Conservation (phyloP, 2,329 filamentous ascomycete species). For the Pezicula neosporulosa region DNA sequence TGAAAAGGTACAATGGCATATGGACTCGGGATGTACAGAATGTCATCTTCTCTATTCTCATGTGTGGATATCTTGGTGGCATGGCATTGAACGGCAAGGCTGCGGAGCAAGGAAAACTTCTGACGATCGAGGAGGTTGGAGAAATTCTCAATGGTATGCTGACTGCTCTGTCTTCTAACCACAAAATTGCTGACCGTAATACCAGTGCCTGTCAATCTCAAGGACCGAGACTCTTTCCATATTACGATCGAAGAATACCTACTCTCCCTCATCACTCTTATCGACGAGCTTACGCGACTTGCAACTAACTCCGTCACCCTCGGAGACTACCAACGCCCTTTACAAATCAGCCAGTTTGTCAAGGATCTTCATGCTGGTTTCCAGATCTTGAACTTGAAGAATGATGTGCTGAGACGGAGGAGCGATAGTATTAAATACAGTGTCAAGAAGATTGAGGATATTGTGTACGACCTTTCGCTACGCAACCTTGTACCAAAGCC, state of each 20-base stretch:
- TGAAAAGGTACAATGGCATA: slow-evolving; percentile 67
- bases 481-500: slow-evolving; percentile 67
- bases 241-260: slow-evolving; percentile 97
- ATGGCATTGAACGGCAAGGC: slow-evolving; percentile 50
- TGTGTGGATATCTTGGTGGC: slow-evolving; percentile 76
- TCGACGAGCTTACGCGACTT: slow-evolving; percentile 86
- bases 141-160: slow-evolving; percentile 61
- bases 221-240: slow-evolving; percentile 87
- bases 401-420: slow-evolving; percentile 82
- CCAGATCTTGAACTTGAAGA: slow-evolving; percentile 96
- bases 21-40: slow-evolving; percentile 86
- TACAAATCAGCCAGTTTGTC: slow-evolving; percentile 87
- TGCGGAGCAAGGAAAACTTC: slow-evolving; percentile 59
- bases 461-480: slow-evolving; percentile 91
- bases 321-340: slow-evolving; percentile 80
- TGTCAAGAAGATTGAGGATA: slow-evolving; percentile 97
- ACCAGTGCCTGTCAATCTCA: slow-evolving; percentile 84
- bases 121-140: slow-evolving; percentile 87
- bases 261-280: slow-evolving; percentile 78
- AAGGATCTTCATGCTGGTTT: slow-evolving; percentile 96
- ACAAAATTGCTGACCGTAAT: slow-evolving; percentile 8
- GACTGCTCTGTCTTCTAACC: neutral
- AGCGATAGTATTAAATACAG: slow-evolving; percentile 95
- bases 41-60: slow-evolving; percentile 56
- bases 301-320: slow-evolving; percentile 93